phyloP scores from a whole-genome alignment of 345 rosid genomes.

The Eucalyptus pauciflora region DNA sequence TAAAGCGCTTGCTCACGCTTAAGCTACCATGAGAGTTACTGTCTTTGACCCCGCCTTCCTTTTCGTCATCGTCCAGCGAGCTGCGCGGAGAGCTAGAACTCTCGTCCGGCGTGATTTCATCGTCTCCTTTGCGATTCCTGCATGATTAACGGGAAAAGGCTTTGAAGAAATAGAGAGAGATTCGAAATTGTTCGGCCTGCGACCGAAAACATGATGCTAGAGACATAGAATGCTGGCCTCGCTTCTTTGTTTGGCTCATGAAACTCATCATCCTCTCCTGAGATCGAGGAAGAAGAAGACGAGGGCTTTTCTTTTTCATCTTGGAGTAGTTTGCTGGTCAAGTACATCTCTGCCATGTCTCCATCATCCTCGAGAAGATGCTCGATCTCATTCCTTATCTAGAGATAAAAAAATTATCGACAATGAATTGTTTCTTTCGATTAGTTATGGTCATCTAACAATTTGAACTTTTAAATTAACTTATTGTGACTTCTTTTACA shows the following conservation, averaged over 20 bases:
- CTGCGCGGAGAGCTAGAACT: not conserved
- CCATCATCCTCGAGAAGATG: slow-evolving; percentile 31
- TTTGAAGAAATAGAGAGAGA: not conserved
- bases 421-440: not conserved
- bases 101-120: not conserved
- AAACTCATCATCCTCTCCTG: not conserved
- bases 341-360: slow-evolving; percentile 37
- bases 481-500: not conserved
- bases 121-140: not conserved
- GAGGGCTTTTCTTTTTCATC: not conserved
- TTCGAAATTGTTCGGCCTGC: not conserved
- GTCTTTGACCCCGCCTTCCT: not conserved
- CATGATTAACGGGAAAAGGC: not conserved
- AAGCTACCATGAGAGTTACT: not conserved
- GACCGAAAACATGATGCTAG: not conserved
- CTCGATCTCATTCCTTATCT: slow-evolving; percentile 38
- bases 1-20: not conserved
- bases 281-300: not conserved
- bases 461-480: not conserved
- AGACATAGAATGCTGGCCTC: not conserved
- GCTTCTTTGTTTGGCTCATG: not conserved
- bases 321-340: slow-evolving; percentile 9
- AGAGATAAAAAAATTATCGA: not conserved
- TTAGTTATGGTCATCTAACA: not conserved
- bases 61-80: not conserved